Conservation (phyloP, 2,329 filamentous ascomycete genomes). For the Clonostachys byssicola region DNA sequence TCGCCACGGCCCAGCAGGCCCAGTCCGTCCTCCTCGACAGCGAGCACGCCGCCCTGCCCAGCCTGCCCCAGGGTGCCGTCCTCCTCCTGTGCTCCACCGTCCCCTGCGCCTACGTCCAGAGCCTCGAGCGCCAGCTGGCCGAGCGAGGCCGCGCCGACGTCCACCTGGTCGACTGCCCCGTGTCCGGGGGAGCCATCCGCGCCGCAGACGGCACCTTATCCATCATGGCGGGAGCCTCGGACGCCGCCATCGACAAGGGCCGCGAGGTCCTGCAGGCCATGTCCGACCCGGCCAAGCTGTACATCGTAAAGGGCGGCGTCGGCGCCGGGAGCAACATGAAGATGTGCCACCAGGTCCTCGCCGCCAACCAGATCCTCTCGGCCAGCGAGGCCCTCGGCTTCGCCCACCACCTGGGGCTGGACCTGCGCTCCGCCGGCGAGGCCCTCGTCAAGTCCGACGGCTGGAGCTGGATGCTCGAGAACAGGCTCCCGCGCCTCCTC, state of each 20-base stretch:
- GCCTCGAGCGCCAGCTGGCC: constrained; percentile 52
- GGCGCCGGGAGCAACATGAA: constrained; percentile 65
- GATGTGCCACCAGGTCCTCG: constrained; percentile 64
- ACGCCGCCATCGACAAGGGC: constrained; percentile 51
- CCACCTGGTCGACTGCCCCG: constrained; percentile 27
- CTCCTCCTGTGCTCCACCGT: constrained; percentile 70
- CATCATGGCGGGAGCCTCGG: constrained; percentile 66
- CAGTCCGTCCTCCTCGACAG: constrained; percentile 61
- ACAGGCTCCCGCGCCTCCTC: constrained; percentile 51
- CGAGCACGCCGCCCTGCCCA: constrained; percentile 38
- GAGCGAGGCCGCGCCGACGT: constrained; percentile 57
- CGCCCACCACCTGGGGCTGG: constrained; percentile 49
- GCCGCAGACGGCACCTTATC: constrained; percentile 62
- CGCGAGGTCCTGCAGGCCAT: constrained; percentile 58
- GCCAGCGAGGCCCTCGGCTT: constrained; percentile 58
- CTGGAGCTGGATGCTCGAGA: constrained; percentile 60
- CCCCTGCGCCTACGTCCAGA: constrained; percentile 60
- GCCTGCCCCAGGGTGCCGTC: constrained; percentile 52
- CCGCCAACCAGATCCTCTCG: constrained; percentile 58
- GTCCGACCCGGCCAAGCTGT: constrained; percentile 57
- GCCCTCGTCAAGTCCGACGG: constrained; percentile 40
- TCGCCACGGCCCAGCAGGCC: constrained; percentile 67
- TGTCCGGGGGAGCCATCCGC: constrained; percentile 16
- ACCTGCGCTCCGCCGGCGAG: constrained; percentile 33
- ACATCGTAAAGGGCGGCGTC: constrained; percentile 54